A percentile compares a stretch with the other conserved stretches of the same genome.
Conservation (phyloP, 73 alveolate species). For the Paramecium octaurelia region DNA sequence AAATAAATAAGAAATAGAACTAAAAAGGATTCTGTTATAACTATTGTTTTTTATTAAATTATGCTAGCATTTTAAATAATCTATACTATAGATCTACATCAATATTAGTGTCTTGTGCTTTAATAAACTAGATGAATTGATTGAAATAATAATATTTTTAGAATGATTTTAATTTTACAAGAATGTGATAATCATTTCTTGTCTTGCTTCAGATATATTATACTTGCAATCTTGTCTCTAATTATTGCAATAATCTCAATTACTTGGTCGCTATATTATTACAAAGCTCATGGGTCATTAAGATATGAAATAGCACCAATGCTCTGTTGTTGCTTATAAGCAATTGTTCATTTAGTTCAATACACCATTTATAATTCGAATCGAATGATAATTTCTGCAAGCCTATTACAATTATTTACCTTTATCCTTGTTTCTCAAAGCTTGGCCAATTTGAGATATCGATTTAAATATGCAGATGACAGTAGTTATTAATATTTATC, state of each 20-base stretch:
- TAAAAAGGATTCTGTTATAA: no score
- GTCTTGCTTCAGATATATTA: neutral
- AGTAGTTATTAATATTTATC: neutral
- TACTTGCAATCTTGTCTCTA: neutral
- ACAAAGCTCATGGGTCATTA: neutral
- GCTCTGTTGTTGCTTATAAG: neutral
- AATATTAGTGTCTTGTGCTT: neutral
- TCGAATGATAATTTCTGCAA: neutral
- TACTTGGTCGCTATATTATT: neutral
- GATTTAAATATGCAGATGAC: neutral
- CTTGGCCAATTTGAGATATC: constrained; percentile 6
- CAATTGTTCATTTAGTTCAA: neutral
- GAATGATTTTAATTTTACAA: constrained; percentile 18
- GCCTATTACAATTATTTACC: neutral
- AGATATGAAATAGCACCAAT: constrained; percentile 22
- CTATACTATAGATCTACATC: neutral
- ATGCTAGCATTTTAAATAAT: no score
- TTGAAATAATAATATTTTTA: neutral
- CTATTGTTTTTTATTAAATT: no score
- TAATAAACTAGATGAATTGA: neutral
- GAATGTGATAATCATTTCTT: neutral
- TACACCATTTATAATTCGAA: constrained; percentile 14
- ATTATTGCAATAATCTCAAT: neutral
- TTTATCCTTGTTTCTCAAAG: neutral
- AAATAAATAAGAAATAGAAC: neutral